Evolutionary conservation across 495 filamentous ascomycete genomes (phyloP).

Genomic region (Lophiotrema nucula): DNA sequence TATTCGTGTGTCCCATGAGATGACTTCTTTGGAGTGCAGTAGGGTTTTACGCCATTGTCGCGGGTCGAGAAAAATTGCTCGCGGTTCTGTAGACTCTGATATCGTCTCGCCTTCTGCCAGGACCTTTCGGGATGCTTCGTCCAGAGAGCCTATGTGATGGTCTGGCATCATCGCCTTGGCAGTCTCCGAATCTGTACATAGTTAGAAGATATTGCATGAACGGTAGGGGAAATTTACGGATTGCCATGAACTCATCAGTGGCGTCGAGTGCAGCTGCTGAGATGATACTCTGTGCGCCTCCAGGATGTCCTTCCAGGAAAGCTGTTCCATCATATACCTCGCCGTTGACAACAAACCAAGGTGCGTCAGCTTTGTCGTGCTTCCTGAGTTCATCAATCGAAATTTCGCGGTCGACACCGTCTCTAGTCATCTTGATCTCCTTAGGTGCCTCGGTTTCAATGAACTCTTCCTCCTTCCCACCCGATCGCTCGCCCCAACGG

Average conservation of each 20-base stretch:
- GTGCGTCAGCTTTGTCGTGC: constrained; percentile 64
- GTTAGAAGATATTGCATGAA: constrained; percentile 9
- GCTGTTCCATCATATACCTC: constrained; percentile 88
- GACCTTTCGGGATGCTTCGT: constrained; percentile 54
- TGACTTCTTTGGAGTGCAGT: constrained; percentile 60
- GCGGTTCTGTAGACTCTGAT: constrained; percentile 42
- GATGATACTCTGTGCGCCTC: constrained; percentile 84
- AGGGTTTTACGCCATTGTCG: constrained; percentile 68
- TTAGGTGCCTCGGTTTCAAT: constrained; percentile 49
- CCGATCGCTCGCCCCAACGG: constrained; percentile 77
- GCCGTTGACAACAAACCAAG: constrained; percentile 91
- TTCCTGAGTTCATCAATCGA: constrained; percentile 69
- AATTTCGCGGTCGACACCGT: constrained; percentile 61
- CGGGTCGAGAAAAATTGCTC: constrained; percentile 66
- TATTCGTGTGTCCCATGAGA: constrained; percentile 81
- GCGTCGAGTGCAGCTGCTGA: constrained; percentile 79
- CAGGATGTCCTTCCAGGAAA: constrained; percentile 85
- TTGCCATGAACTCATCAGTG: constrained; percentile 93
- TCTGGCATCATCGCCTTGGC: constrained; percentile 88
- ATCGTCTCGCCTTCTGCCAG: constrained; percentile 47
- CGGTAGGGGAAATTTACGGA: constrained; percentile 62
- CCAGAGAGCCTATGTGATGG: constrained; percentile 83
- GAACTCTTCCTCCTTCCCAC: constrained; percentile 53
- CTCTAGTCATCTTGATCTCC: constrained; percentile 79
- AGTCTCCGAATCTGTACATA: constrained; percentile 72